Percentiles rank a stretch among this genome's conserved stretches.
These are phyloP conservation scores for Cordyceps pruinosa DNA, from an alignment of 2,329 filamentous ascomycete species.

Conservation along the genomic window DNA sequence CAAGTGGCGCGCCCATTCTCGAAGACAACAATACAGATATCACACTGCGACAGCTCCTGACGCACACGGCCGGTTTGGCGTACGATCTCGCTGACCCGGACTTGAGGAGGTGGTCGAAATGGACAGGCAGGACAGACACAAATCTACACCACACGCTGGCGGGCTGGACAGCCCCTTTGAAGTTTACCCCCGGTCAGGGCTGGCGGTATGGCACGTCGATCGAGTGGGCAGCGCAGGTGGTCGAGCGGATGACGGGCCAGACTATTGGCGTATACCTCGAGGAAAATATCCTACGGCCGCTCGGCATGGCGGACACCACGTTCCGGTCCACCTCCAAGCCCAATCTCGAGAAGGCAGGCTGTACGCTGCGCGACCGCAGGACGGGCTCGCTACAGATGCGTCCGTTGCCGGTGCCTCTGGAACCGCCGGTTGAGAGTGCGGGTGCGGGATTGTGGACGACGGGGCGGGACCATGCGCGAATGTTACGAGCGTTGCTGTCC, in stretches of 20 bases:
- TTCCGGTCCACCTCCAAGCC: conserved; percentile 18
- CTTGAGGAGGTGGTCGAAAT: conserved; percentile 25
- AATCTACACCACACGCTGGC: conserved; percentile 22
- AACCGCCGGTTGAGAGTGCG: conserved; percentile 26
- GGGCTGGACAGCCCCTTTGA: conserved; percentile 29
- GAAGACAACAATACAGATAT: conserved; percentile 22
- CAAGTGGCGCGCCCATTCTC: conserved; percentile 21
- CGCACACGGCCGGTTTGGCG: conserved; percentile 34
- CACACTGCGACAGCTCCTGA: conserved; percentile 31
- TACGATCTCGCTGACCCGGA: conserved; percentile 30
- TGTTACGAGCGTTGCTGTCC: conserved; percentile 22
- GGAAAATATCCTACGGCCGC: conserved; percentile 19
- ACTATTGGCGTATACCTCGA: conserved; percentile 22
- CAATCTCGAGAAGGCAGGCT: no score
- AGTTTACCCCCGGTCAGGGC: conserved; percentile 30
- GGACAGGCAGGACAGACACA: conserved; percentile 20
- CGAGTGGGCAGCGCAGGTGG: conserved; percentile 34
- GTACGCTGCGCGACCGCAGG: conserved; percentile 1
- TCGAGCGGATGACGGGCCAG: conserved; percentile 28
- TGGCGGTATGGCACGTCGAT: conserved; percentile 35
- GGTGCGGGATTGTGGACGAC: conserved; percentile 29
- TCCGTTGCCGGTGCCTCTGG: conserved; percentile 11
- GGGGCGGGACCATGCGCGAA: conserved; percentile 25
- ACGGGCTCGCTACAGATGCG: conserved; percentile 5
- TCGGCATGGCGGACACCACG: conserved; percentile 21